Evolutionary conservation across 805 yeast genomes (phyloP).

Genomic region (Cyberlindnera lachancei): DNA sequence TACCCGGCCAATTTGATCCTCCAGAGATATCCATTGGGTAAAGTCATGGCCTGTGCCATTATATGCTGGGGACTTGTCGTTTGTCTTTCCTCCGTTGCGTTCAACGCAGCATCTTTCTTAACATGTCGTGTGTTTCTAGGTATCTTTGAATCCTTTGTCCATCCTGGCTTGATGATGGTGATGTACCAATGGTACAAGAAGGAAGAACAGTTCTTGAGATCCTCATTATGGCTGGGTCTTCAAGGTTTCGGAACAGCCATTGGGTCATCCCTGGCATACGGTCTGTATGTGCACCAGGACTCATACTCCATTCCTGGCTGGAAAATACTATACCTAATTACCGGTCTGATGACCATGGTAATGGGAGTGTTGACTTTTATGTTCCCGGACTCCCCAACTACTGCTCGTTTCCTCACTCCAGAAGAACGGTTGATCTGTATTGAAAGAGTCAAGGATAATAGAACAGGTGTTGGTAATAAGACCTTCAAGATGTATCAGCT

Average conservation of each 20-base stretch:
- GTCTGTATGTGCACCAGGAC: constrained; percentile 31
- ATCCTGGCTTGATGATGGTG: constrained; percentile 49
- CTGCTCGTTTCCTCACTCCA: constrained; percentile 39
- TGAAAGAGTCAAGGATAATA: constrained; percentile 44
- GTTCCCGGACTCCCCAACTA: constrained; percentile 49
- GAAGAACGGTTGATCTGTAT: constrained; percentile 40
- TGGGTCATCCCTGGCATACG: constrained; percentile 50
- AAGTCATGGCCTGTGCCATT: constrained; percentile 38
- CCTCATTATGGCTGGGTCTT: constrained; percentile 36
- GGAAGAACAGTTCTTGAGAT: constrained; percentile 35
- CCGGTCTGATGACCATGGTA: constrained; percentile 51
- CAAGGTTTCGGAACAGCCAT: constrained; percentile 39
- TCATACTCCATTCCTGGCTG: constrained; percentile 41
- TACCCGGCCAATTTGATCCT: constrained; percentile 37
- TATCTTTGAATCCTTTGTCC: constrained; percentile 41
- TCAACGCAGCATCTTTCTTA: constrained; percentile 30
- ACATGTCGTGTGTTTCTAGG: constrained; percentile 44
- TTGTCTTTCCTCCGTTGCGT: constrained; percentile 41
- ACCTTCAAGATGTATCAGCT: constrained; percentile 48
- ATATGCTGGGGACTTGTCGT: constrained; percentile 54
- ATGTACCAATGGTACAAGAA: constrained; percentile 52
- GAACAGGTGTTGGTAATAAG: constrained; percentile 51
- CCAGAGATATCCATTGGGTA: constrained; percentile 52
- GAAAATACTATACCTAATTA: constrained; percentile 50
- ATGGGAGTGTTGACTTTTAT: constrained; percentile 42